Evolutionary conservation across 192 early-diverging fungal species (phyloP), one percentile per base, ranked within the genome.

Genomic region (Spinellus fusiger): DNA sequence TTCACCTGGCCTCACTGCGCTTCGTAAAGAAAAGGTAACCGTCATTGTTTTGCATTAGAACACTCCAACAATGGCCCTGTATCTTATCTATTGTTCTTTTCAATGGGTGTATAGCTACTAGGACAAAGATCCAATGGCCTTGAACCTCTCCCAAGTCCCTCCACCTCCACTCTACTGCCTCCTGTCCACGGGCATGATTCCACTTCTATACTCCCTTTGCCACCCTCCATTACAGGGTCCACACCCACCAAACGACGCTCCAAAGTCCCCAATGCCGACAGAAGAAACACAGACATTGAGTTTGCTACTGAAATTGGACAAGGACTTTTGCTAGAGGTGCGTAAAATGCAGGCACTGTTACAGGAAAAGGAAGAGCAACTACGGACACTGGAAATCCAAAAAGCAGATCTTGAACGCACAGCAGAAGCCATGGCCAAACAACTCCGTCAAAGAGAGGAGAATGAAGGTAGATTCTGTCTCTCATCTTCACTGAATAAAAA

Each of bases 261-360:
- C 28, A 60, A 49, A 46, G 35, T 49, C 3, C 68, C 44, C 49
- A 53, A 49, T 37, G 35, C 15, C 34, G 62, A 61, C 28, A 37
- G 49, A n/a, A 31, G 49, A 16, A 60, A 54, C 12, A 61, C 57
- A 5, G 69, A 71, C 60, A 71, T 71, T 35, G 69, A 71, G 25
- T 61, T 71, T 47, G 69, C 69, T 22, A 71, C 69, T 5, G 69
- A 71, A 46, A 71, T 71, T 38, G 69, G 69, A 0, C 69, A 71
- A 25, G 69, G 69, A 3, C 49, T 71, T 18, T 48, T 71, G 5
- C 33, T 56, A n/a, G 69, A 71, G 49, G 69, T 71, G 12, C 62
- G 69, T n/a, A 65, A 64, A 33, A 71, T 71, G 69, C 69, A 71
- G 31, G 35, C 35, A 29, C 18, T 65, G 4, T 28, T 71, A 4